Conservation (phyloP, 768 basidiomycete genomes). For the Agrocybe praecox region DNA sequence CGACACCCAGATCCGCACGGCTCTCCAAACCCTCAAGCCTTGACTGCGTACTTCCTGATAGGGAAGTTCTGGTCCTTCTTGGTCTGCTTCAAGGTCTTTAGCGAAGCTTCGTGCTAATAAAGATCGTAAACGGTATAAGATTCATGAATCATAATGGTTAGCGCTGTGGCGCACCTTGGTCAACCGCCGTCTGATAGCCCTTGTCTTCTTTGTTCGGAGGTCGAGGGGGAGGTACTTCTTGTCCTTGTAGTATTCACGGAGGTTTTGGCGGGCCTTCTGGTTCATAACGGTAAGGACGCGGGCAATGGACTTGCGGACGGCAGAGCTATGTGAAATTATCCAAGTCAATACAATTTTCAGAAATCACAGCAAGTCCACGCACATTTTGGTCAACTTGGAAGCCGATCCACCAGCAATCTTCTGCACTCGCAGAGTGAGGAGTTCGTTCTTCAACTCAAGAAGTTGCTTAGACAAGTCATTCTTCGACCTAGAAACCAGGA, state of each 20-base stretch:
- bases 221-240: conserved; percentile 98
- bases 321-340: conserved; percentile 54
- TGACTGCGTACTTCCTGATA: conserved; percentile 91
- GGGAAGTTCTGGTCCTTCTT: conserved; percentile 98
- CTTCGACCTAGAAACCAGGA: conserved; percentile 70
- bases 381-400: conserved; percentile 98
- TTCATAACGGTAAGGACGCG: conserved; percentile 98
- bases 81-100: conserved; percentile 89
- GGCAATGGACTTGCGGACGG: conserved; percentile 98
- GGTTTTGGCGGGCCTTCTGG: conserved; percentile 95
- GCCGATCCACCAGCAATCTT: conserved; percentile 97
- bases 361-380: conserved; percentile 31
- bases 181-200: conserved; percentile 95
- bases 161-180: conserved; percentile 66
- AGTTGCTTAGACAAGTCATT: conserved; percentile 96
- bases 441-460: conserved; percentile 92
- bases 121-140: conserved; percentile 1
- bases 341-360: background rate
- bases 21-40: conserved; percentile 60
- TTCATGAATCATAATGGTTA: background rate
- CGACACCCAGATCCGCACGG: conserved; percentile 16
- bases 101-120: conserved; percentile 73
- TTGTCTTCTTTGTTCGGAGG: conserved; percentile 96
- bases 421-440: conserved; percentile 92
- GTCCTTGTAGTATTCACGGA: conserved; percentile 96